Base-by-base conservation (phyloP, 306 rosid species). In the Astragalus glycyphyllos region DNA sequence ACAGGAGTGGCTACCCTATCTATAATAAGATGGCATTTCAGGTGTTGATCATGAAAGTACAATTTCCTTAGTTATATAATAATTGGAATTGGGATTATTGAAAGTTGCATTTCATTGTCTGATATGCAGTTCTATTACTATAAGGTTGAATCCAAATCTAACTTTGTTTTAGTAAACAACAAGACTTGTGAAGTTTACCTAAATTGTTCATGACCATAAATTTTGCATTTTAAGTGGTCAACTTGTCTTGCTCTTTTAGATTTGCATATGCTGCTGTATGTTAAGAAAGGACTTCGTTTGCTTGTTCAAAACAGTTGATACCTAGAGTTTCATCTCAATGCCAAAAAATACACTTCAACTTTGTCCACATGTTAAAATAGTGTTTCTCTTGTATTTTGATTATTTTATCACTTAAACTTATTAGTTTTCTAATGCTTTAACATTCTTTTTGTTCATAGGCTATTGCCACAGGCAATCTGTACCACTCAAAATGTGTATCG, bases 401-500 rank as follows among this genome's bases (percentile, higher is more conserved):
- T 68, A 38, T 23, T 71, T 77, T 41, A 11, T 34, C 14, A 14
- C 58, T 29, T 51, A 73, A 70, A 69, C 56, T 68, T 48, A 16
- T 14, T 16, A 62, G 54, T 41, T 62, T 68, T 79, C 13, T 34
- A 12, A 49, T 65, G 58, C 41, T 71, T 34, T 32, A 45, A 71
- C 50, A 10, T 71, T 69, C 7, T 57, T 57, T 59, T 44, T 58
- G 71, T 53, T 64, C 42, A 44, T 74, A 84, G 95, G 80, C 56
- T 84, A 41, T 72, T 79, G 77, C 87, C 95, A 47, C 85, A 79
- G 53, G 84, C 83, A 67, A 71, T 77, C 16, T 77, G 82, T 55
- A 64, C 76, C 76, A 72, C 92, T 61, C 92, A 83, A 64, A 86
- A 77, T 80, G 77, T 80, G 78, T 32, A 77, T 41, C 86, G 74